Percentiles rank a stretch among this genome's conserved stretches.
phyloP scores from a whole-genome alignment of 163 green algal species.

The Trebouxia gelatinosa region DNA sequence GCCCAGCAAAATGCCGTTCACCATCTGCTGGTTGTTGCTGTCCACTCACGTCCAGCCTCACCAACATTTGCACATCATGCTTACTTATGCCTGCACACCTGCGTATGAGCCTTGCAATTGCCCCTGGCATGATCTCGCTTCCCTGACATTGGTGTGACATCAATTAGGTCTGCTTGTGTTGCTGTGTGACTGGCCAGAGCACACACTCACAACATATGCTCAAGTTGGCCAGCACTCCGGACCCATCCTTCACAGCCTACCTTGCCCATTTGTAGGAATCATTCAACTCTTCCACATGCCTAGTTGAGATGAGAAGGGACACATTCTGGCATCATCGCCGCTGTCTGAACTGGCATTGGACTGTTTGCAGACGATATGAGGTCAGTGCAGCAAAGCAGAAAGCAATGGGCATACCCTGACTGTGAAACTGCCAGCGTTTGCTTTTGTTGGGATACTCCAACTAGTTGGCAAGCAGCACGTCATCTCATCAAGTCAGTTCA shows the following conservation, averaged over 20 bases:
- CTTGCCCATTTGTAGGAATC: too few relatives aligned
- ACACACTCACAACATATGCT: neutral
- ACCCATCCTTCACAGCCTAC: neutral
- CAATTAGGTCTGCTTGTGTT: too few relatives aligned
- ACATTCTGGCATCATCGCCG: neutral
- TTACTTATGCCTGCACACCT: neutral
- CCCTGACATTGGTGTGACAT: too few relatives aligned
- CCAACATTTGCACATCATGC: neutral
- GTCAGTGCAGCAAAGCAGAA: constrained; percentile 22
- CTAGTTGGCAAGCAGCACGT: too few relatives aligned
- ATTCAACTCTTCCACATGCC: neutral
- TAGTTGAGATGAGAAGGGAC: neutral
- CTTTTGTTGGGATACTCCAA: too few relatives aligned
- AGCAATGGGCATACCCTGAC: too few relatives aligned
- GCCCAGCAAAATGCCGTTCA: neutral
- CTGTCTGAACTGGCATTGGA: neutral
- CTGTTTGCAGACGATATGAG: constrained; percentile 23
- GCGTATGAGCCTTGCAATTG: neutral
- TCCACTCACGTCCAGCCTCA: neutral
- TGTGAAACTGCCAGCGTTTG: too few relatives aligned
- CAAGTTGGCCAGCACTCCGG: neutral
- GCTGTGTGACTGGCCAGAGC: neutral
- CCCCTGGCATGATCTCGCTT: too few relatives aligned
- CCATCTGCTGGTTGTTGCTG: neutral
- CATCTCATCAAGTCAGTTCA: too few relatives aligned